Evolutionary conservation across 1,284 basidiomycete genomes (phyloP), one percentile per base, ranked within the genome.

Genomic region (Porphyrellus sp.): DNA sequence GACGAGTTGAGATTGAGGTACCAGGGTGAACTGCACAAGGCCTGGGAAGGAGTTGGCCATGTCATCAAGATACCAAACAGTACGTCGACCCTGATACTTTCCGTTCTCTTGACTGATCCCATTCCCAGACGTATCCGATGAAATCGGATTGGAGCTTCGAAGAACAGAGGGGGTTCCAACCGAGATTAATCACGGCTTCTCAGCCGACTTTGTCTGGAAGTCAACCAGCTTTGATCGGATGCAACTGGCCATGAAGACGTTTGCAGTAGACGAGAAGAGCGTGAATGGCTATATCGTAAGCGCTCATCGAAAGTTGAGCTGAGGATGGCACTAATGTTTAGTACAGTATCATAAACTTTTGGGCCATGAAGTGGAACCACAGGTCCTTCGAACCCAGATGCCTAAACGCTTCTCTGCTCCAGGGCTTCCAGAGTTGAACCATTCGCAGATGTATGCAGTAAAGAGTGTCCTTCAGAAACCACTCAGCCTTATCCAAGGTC

Each of bases 61-160:
- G 97, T 99, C 59, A 88, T 98, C 77, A 99, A 99, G 78, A 93
- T 98, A 52, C 96, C 96, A n/a, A 98, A 99, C 74, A 98, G 94
- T 97, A 64, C 63, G 82, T 71, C 31, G 27, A 28, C 18, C 52
- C 25, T 43, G 16, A 21, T 52, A 21, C 25, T 38, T 16, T 12
- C n/a, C 52, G 23, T 35, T 37, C 49, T 30, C 25, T 42, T 24
- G 63, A 18, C 64, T 65, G 23, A 70, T 54, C 30, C 40, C 54
- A 6, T 49, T 57, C 31, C 9, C 61, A 96, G 94, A 98, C 70
- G 88, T 97, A 15, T 98, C 95, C 15, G 97, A 99, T 70, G 97
- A 99, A 74, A 95, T 99, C 67, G 95, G 89, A 5, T 77, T 99
- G 55, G 97, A 99, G 71, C 77, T 99, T 41, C 80, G 93, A 54